Evolutionary conservation across 2,329 filamentous ascomycete species (phyloP).

Genomic region (Colletotrichum incanum): DNA sequence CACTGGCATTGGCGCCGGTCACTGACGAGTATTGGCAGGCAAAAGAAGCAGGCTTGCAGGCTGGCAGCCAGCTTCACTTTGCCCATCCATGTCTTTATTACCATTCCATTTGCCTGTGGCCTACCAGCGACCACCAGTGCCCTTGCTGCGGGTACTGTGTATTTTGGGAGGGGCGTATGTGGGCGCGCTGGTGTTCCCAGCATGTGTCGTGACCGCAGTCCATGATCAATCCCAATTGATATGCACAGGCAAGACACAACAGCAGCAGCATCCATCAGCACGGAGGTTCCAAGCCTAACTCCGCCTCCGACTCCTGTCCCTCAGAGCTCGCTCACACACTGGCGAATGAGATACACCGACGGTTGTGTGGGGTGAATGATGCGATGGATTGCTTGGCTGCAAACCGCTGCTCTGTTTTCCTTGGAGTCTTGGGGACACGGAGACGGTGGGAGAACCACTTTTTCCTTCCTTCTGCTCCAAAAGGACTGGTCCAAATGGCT

Average conservation of each 20-base stretch:
- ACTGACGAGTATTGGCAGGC: slow-evolving; percentile 22
- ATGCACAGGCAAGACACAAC: neutral
- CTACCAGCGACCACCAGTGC: neutral
- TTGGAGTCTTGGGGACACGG: neutral
- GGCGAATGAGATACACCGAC: slow-evolving; percentile 24
- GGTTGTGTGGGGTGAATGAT: slow-evolving; percentile 33
- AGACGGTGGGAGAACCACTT: slow-evolving; percentile 2
- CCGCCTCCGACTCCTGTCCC: slow-evolving; percentile 28
- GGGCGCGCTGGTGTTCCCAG: slow-evolving; percentile 10
- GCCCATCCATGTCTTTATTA: slow-evolving; percentile 14
- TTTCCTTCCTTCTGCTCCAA: neutral
- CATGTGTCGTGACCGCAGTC: slow-evolving; percentile 27
- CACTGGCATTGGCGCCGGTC: slow-evolving; percentile 22
- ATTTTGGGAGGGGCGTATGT: slow-evolving; percentile 31
- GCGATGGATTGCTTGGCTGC: slow-evolving; percentile 33
- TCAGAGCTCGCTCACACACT: slow-evolving; percentile 7
- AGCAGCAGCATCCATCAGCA: slow-evolving; percentile 6
- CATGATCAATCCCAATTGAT: slow-evolving; percentile 27
- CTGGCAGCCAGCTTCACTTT: slow-evolving; percentile 14
- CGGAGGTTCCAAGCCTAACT: slow-evolving; percentile 20
- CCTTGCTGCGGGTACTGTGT: slow-evolving; percentile 12
- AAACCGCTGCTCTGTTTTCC: slow-evolving; percentile 15
- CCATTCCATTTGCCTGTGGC: slow-evolving; percentile 12
- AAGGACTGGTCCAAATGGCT: slow-evolving; percentile 8
- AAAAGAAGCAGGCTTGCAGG: slow-evolving; percentile 12